These are phyloP conservation scores for Angomonas deanei DNA, from an alignment of 208 protist genomes.

Conservation along the genomic window DNA sequence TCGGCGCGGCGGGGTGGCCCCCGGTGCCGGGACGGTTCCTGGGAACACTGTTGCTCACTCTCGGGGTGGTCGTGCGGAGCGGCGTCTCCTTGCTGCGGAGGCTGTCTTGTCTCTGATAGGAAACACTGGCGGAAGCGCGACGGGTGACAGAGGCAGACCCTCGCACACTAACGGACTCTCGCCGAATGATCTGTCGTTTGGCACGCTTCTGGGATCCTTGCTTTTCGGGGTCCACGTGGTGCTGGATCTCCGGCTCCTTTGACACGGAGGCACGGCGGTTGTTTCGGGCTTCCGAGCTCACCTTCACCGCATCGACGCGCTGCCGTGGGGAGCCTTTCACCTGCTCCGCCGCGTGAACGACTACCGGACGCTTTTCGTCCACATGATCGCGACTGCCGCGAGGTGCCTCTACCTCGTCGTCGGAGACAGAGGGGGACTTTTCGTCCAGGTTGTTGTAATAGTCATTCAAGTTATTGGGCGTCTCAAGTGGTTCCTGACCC, in stretches of 20 bases:
- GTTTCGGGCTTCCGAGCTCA: conserved; percentile 12
- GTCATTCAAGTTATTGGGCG: conserved; percentile 9
- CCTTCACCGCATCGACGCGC: conserved; percentile 37
- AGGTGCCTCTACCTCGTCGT: neutral
- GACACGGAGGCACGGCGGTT: conserved; percentile 15
- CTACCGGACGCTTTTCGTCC: conserved; percentile 19
- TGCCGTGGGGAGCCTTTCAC: conserved; percentile 23
- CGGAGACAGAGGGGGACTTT: neutral
- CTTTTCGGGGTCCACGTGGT: conserved; percentile 8
- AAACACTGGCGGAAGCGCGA: conserved; percentile 11
- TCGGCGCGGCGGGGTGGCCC: conserved; percentile 7
- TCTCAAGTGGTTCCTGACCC: neutral
- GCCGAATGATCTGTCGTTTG: conserved; percentile 12
- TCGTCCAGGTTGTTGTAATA: neutral
- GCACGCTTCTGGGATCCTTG: conserved; percentile 4
- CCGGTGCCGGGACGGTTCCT: conserved; percentile 14
- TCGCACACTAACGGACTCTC: conserved; percentile 19
- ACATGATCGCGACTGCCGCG: neutral
- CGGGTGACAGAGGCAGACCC: conserved; percentile 6
- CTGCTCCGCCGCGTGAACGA: conserved; percentile 27
- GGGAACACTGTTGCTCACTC: conserved; percentile 19
- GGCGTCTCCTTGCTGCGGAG: conserved; percentile 26
- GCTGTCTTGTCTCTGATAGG: conserved; percentile 34
- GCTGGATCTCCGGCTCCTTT: conserved; percentile 8
- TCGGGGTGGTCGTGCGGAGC: conserved; percentile 13